A percentile compares a stretch with the other conserved stretches of the same genome.
Evolutionary conservation across 352 stramenopile genomes (phyloP).

Genomic region (Thraustochytrium sp.): DNA sequence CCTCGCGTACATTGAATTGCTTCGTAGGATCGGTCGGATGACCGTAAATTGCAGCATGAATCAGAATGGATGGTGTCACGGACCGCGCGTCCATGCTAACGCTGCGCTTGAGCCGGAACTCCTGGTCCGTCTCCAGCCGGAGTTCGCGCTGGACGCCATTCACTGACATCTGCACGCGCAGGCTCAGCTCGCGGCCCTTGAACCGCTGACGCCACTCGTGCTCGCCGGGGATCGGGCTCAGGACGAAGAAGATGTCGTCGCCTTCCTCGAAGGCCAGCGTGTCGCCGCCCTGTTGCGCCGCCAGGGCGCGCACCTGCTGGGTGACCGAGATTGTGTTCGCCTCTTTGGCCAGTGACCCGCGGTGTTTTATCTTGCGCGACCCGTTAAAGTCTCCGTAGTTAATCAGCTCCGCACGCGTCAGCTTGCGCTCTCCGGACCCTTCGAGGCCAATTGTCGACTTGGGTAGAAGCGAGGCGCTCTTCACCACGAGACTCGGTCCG

Average conservation of each 20-base stretch:
- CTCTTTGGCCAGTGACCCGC: neutral
- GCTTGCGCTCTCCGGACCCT: neutral
- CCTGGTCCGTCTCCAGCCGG: neutral
- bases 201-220: neutral
- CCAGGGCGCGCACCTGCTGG: neutral
- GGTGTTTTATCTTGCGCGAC: no score
- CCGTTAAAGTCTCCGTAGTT: neutral
- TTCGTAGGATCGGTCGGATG: slow-evolving; percentile 9
- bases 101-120: neutral
- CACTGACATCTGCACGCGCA: neutral
- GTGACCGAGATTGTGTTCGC: neutral
- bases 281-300: neutral
- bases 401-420: neutral
- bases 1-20: neutral
- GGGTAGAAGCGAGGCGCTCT: neutral
- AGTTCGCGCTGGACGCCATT: neutral
- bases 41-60: slow-evolving; percentile 7
- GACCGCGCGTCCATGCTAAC: neutral
- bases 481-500: neutral
- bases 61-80: neutral
- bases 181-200: neutral
- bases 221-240: neutral
- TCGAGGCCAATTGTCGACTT: neutral
- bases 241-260: neutral
- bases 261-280: neutral